Base-by-base conservation (phyloP, 208 protist genomes). In the Trypanosoma caninum region DNA sequence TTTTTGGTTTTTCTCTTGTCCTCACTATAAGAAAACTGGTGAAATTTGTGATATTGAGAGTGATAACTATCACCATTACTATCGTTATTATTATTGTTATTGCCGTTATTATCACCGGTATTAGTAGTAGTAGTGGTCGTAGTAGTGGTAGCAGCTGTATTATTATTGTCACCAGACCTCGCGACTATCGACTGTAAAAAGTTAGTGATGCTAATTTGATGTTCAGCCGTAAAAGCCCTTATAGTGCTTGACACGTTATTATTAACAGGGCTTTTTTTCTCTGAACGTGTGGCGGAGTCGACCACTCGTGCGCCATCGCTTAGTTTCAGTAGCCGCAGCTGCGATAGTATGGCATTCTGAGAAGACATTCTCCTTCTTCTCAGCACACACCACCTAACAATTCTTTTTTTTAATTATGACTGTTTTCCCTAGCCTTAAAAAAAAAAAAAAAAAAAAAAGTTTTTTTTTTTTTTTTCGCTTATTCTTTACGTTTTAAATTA, bases 261-360 rank as follows among this genome's bases (percentile, higher is more conserved):
- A 9, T 25, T 62, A 35, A 46, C 16, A 16, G 20, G 3, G 13
- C 20, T 69, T n/a, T n/a, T n/a, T n/a, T n/a, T n/a, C 13, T 8
- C 40, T 18, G 44, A 33, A 22, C 46, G 55, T 18, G 27, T 16
- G n/a, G 38, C 0, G 7, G 13, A 16, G 18, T 51, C 56, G 11
- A 30, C 50, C 20, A 59, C 46, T 25, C 65, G 65, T 30, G 37
- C 50, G 3, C 65, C 65, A 11, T 70, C 51, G 30, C 65, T 64
- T 31, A 70, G 40, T 34, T 64, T 70, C 5, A 70, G 38, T 11
- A 23, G 10, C 5, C 37, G 42, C 41, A 70, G 53, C 48, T 70
- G 42, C 25, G 54, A 55, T 13, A 55, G 40, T 41, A 70, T 18
- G 16, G 23, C n/a, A 51, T 22, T 51, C 7, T 33, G 11, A n/a